Conservation (phyloP, 305 asterid species). For the Ajuga reptans region DNA sequence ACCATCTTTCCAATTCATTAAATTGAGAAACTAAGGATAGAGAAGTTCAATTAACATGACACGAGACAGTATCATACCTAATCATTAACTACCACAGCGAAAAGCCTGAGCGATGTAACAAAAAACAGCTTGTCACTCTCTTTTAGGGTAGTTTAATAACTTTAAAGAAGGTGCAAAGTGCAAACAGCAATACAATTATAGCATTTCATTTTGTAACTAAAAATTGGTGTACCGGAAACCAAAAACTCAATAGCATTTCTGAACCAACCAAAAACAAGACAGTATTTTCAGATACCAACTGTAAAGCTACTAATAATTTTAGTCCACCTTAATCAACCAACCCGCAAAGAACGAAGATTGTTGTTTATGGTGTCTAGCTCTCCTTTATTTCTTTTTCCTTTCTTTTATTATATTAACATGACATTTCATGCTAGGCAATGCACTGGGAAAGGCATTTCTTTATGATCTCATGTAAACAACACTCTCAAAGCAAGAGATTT, state of each 20-base stretch:
- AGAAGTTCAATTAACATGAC: no score
- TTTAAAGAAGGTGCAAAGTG: background rate
- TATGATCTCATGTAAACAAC: background rate
- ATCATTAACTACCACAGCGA: no score
- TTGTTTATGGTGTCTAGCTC: background rate
- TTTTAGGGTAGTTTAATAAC: background rate
- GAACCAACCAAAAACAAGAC: background rate
- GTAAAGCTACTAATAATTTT: background rate
- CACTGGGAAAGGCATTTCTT: background rate
- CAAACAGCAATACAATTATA: background rate
- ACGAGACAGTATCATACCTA: no score
- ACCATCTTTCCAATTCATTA: no score
- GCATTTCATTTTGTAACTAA: background rate
- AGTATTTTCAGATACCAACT: background rate
- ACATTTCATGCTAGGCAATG: background rate
- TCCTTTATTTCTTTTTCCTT: background rate
- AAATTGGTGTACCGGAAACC: background rate
- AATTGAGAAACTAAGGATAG: no score
- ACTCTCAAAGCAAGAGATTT: background rate
- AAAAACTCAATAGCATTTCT: background rate
- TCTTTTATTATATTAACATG: background rate
- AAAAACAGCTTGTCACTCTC: background rate
- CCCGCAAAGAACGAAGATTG: background rate
- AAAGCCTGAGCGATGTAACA: no score
- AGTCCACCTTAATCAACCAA: background rate